Evolutionary conservation across 345 rosid genomes (phyloP).

Genomic region (Syzygium jambos): DNA sequence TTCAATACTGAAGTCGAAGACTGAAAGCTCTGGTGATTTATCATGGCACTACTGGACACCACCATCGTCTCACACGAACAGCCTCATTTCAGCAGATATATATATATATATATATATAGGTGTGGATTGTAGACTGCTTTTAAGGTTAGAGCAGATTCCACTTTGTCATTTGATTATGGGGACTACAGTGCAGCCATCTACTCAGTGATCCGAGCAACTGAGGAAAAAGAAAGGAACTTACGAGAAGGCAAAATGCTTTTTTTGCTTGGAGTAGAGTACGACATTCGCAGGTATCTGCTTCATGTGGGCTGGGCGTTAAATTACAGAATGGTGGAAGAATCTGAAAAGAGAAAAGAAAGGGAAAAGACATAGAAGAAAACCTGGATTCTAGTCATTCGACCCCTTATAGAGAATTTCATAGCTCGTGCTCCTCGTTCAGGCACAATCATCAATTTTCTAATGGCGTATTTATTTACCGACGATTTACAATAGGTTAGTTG

Average conservation of each 20-base stretch:
- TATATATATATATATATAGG: not conserved
- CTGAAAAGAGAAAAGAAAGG: not conserved
- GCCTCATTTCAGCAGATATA: not conserved
- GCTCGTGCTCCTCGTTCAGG: not conserved
- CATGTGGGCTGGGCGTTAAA: not conserved
- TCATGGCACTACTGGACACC: not conserved
- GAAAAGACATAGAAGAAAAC: not conserved
- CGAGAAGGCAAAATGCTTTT: not conserved
- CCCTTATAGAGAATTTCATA: not conserved
- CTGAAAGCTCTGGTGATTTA: slow-evolving; percentile 1
- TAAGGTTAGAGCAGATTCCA: not conserved
- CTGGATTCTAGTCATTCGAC: not conserved
- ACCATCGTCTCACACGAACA: not conserved
- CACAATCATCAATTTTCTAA: not conserved
- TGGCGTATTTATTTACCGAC: not conserved
- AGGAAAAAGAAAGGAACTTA: not conserved
- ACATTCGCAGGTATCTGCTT: not conserved
- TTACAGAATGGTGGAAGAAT: not conserved
- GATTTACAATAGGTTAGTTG: not conserved
- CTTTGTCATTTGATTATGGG: not conserved
- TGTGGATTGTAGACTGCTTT: not conserved
- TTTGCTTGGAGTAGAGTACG: fast-evolving
- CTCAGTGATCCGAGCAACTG: not conserved
- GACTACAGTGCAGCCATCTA: not conserved
- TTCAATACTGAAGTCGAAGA: slow-evolving; percentile 54